phyloP scores from a whole-genome alignment of 805 yeast species.

The Candida pseudofarinosa region DNA sequence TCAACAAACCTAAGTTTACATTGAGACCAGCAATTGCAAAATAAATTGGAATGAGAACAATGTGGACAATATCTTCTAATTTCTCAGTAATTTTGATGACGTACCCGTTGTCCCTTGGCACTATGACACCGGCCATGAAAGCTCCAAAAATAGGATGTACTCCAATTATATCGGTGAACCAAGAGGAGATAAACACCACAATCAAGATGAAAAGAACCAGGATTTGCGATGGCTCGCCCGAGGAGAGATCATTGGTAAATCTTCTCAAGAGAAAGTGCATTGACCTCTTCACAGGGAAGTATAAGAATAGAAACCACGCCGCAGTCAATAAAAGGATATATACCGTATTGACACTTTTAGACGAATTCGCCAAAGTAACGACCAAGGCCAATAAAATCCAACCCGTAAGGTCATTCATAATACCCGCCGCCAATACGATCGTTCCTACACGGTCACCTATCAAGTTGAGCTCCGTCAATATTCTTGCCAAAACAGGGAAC shows the following conservation, averaged over 20 bases:
- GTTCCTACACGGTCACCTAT: slow-evolving; percentile 69
- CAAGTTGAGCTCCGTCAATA: slow-evolving; percentile 66
- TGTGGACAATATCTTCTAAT: slow-evolving; percentile 72
- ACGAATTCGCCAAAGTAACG: slow-evolving; percentile 72
- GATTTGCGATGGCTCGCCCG: slow-evolving; percentile 59
- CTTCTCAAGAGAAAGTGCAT: slow-evolving; percentile 43
- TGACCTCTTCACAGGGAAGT: slow-evolving; percentile 51
- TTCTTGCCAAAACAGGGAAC: slow-evolving; percentile 78
- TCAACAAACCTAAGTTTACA: slow-evolving; percentile 60
- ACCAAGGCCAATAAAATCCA: slow-evolving; percentile 77
- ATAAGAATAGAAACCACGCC: slow-evolving; percentile 65
- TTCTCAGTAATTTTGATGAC: slow-evolving; percentile 67
- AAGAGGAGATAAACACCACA: slow-evolving; percentile 61
- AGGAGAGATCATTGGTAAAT: slow-evolving; percentile 51
- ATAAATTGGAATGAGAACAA: slow-evolving; percentile 69
- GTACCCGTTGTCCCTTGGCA: slow-evolving; percentile 74
- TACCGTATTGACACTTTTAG: slow-evolving; percentile 62
- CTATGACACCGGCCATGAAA: slow-evolving; percentile 68
- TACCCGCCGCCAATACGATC: slow-evolving; percentile 77
- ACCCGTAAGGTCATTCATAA: slow-evolving; percentile 72
- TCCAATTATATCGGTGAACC: slow-evolving; percentile 79
- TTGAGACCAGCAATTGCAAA: slow-evolving; percentile 77
- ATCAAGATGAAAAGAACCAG: slow-evolving; percentile 54
- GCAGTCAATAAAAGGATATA: slow-evolving; percentile 62
- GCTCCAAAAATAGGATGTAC: slow-evolving; percentile 88